These are phyloP conservation scores for Rutstroemia sydowiana DNA, from an alignment of 2,329 filamentous ascomycete genomes.

Conservation along the genomic window DNA sequence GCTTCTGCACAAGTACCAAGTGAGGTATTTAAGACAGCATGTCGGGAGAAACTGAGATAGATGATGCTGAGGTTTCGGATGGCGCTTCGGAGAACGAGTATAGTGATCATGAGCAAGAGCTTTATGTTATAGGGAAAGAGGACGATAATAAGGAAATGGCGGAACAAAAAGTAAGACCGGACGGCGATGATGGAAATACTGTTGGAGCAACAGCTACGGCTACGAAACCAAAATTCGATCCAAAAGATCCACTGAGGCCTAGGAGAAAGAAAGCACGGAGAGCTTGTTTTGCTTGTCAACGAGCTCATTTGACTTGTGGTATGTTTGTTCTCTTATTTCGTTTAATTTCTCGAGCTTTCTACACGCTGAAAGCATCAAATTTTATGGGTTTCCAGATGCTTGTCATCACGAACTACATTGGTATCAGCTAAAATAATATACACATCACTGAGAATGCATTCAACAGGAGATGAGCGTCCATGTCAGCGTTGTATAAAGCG, in stretches of 20 bases:
- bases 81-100: constrained; percentile 31
- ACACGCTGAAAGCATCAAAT: neutral
- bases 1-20: constrained; percentile 16
- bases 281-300: constrained; percentile 93
- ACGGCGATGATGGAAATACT: constrained; percentile 26
- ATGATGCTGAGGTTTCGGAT: constrained; percentile 31
- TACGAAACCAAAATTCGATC: constrained; percentile 59
- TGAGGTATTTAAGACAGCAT: constrained; percentile 29
- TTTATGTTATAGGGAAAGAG: constrained; percentile 26
- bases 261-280: constrained; percentile 91
- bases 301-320: constrained; percentile 97
- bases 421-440: neutral
- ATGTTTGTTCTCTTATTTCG: constrained; percentile 41
- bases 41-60: constrained; percentile 31
- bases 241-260: constrained; percentile 85
- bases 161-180: constrained; percentile 27
- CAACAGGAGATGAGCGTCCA: constrained; percentile 82
- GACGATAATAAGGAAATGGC: constrained; percentile 30
- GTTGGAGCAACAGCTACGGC: constrained; percentile 35
- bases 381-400: constrained; percentile 11
- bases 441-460: constrained; percentile 7
- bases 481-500: constrained; percentile 93
- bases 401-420: neutral
- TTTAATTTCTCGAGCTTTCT: neutral
- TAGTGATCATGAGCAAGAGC: constrained; percentile 29